A percentile compares a stretch with the other conserved stretches of the same genome.
Evolutionary conservation across 2,329 filamentous ascomycete species (phyloP).

Genomic region (Stagonosporopsis rhizophila): DNA sequence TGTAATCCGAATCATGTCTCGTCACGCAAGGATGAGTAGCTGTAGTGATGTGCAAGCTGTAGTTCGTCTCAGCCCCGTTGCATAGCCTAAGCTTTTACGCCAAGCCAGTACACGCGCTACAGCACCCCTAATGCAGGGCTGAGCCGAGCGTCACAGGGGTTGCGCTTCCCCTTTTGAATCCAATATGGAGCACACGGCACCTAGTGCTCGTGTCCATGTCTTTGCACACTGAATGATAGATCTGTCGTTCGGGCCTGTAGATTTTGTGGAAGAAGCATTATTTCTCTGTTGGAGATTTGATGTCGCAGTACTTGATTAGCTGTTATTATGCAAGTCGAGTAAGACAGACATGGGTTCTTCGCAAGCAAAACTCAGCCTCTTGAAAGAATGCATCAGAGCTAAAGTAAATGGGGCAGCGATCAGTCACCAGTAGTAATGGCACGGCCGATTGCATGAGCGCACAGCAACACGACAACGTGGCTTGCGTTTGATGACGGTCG

Average conservation of each 20-base stretch:
- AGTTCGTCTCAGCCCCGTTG: conserved; percentile 4
- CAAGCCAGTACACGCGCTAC: conserved; percentile 13
- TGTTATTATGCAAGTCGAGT: neutral
- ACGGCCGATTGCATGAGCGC: conserved; percentile 1
- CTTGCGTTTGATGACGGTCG: conserved; percentile 14
- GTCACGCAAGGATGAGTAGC: neutral
- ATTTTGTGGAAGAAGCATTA: neutral
- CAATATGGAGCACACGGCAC: conserved; percentile 8
- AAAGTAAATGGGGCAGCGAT: neutral
- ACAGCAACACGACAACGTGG: conserved; percentile 1
- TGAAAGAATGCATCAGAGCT: neutral
- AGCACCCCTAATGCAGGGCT: conserved; percentile 4
- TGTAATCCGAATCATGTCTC: neutral
- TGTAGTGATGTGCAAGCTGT: conserved; percentile 3
- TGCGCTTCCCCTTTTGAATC: conserved; percentile 11
- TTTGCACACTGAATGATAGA: conserved; percentile 2
- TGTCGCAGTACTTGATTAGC: neutral
- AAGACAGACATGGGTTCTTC: neutral
- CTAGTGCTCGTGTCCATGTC: conserved; percentile 1
- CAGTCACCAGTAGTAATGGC: neutral
- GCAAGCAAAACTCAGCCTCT: neutral
- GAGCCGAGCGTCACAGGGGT: conserved; percentile 9
- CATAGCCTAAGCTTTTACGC: conserved; percentile 12
- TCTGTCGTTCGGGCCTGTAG: neutral
- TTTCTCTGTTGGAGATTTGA: neutral